phyloP scores from a whole-genome alignment of 768 basidiomycete genomes.

The Podaxis mareebaensis region DNA sequence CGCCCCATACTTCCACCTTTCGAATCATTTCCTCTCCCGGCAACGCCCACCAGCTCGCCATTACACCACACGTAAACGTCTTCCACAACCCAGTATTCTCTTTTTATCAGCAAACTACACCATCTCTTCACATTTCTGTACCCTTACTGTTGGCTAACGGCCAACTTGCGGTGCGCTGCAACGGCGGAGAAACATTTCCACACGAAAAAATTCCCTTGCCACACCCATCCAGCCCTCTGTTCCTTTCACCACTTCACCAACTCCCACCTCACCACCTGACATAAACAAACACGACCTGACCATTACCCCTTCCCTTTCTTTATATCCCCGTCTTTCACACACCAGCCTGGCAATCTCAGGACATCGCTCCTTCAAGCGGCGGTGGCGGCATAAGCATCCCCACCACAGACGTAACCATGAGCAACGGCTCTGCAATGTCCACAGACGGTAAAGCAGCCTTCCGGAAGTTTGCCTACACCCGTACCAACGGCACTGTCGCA shows the following conservation, averaged over 20 bases:
- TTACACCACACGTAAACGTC: slow-evolving; percentile 3
- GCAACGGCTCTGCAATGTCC: slow-evolving; percentile 41
- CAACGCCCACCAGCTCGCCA: slow-evolving; percentile 10
- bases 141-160: slow-evolving; percentile 44
- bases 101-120: slow-evolving; percentile 32
- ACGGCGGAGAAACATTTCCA: slow-evolving; percentile 10
- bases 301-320: slow-evolving; percentile 15
- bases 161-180: slow-evolving; percentile 31
- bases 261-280: slow-evolving; percentile 13
- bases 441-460: slow-evolving; percentile 39
- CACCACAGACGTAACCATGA: slow-evolving; percentile 45
- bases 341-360: slow-evolving; percentile 84
- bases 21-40: slow-evolving; percentile 15
- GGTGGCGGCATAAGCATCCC: slow-evolving; percentile 69
- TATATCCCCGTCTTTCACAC: slow-evolving; percentile 23
- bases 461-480: not conserved
- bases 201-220: slow-evolving; percentile 3
- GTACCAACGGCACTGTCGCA: not conserved
- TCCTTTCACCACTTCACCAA: slow-evolving; percentile 2
- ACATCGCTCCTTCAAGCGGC: slow-evolving; percentile 63
- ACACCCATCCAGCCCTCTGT: not conserved
- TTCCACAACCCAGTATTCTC: not conserved
- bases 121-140: slow-evolving; percentile 23
- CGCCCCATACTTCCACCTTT: slow-evolving; percentile 30
- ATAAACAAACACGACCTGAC: slow-evolving; percentile 2